Evolutionary conservation across 2,329 filamentous ascomycete species (phyloP), one percentile per base, ranked within the genome.

Genomic region (Xylaria multiplex): DNA sequence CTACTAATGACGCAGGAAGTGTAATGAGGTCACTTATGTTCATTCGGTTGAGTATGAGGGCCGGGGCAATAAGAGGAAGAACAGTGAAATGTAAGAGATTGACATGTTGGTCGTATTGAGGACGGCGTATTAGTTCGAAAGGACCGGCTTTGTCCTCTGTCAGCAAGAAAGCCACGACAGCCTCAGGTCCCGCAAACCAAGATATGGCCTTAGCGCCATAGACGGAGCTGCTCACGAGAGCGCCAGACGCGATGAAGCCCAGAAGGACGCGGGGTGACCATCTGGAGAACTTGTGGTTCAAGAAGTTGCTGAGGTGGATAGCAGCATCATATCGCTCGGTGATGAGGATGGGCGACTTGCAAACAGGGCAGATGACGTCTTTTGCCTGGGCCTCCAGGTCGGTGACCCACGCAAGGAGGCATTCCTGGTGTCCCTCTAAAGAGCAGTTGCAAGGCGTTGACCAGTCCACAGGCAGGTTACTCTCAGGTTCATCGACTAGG

Each of bases 391-490:
- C 83, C 79, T 97, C 93, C 75, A 93, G 88, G 76, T 97, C 93
- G n/a, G 92, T 91, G 19, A 98, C 91, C 94, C 94, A 99, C 74
- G 93, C 91, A 45, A 98, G 84, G 70, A 98, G 85, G 49, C 76
- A 78, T 77, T 89, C 87, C 77, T 98, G 93, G 77, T 99, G 96
- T 1, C 94, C 96, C 62, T 92, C 92, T 45, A 99, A 84, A 13
- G 92, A 93, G 79, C 96, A 99, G 0, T 91, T 91, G 77, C 96
- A 99, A 1, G 96, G 94, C 61, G 91, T 92, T 50, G 93, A 89
- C 95, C 96, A 99, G 61, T 82, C 78, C 52, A 80, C 77, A 3
- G 85, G 82, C 8, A 83, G 74, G 22, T 81, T 78, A 9, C 77
- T 79, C 45, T 87, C 83, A 30, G 81, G 80, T 69, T 88, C 81